Base-by-base conservation (phyloP, 1,284 basidiomycete species). In the Moesziomyces globuligerus region DNA sequence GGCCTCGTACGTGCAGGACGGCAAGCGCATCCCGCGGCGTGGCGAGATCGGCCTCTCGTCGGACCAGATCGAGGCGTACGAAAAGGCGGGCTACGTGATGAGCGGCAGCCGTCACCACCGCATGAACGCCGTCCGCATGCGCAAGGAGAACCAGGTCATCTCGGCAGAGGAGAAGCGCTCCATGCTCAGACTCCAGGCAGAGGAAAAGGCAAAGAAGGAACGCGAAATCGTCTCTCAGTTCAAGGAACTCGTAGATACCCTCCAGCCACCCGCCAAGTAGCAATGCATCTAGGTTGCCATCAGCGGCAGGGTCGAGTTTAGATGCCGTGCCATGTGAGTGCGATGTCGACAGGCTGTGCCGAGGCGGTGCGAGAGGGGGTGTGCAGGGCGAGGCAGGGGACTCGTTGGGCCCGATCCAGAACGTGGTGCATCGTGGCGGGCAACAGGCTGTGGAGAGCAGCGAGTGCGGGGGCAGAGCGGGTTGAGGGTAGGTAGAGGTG, bases 81-180 rank as follows among this genome's bases (percentile, higher is more conserved):
- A 98, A 85, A 79, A 85, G 36, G 90, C 90, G 17, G 95, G 95
- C n/a, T 98, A 95, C 83, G 95, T 98, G 54, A 98, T 98, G 96
- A 93, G 91, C 77, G 95, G 95, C 40, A 91, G 89, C 79, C 86
- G 95, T 55, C 94, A 98, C 64, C 68, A 76, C 48, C 61, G 83
- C 18, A 97, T 97, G 94, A 97, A 81, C 36, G 96, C 94, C 0
- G 95, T 98, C 36, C 90, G 96, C 64, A 91, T 97, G 88, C 86
- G 95, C 77, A 96, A 98, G 86, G 95, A 98, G 86, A 96, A 97
- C 85, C 95, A 98, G 85, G 94, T 98, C 62, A 95, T 97, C 82
- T 65, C 73, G 6, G 94, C 94, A 1, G 95, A 98, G 85, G 95
- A 98, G 86, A 96, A 97, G 86, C 86, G 94, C 40, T 91, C 92